phyloP scores from a whole-genome alignment of 495 filamentous ascomycete species.

The Barbatosphaeria neglecta region DNA sequence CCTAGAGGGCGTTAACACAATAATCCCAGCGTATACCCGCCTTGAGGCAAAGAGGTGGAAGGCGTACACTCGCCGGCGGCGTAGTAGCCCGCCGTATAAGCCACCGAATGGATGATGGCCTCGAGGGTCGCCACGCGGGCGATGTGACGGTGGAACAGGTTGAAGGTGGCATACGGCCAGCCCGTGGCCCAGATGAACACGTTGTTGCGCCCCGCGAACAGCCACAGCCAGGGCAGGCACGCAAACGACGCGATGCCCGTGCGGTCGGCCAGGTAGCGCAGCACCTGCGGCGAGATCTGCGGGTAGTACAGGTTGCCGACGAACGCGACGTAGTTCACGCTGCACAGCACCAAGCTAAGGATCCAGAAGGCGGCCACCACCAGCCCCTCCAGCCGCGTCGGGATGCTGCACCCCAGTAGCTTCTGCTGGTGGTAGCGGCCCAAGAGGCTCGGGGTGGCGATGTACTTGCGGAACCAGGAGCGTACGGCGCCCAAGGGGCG shows the following conservation, averaged over 20 bases:
- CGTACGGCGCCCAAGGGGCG: not conserved
- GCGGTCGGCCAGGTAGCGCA: slow-evolving; percentile 24
- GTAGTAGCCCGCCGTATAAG: slow-evolving; percentile 12
- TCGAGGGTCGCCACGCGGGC: slow-evolving; percentile 24
- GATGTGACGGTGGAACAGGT: slow-evolving; percentile 31
- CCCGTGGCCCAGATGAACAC: slow-evolving; percentile 30
- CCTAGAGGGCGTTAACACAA: not conserved
- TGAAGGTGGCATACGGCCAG: slow-evolving; percentile 29
- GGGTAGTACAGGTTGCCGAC: slow-evolving; percentile 1
- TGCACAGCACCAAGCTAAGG: slow-evolving; percentile 24
- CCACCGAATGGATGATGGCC: slow-evolving; percentile 21
- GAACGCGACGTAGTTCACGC: slow-evolving; percentile 24
- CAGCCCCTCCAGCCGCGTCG: slow-evolving; percentile 17
- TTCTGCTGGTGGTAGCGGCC: not conserved
- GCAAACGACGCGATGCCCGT: slow-evolving; percentile 22
- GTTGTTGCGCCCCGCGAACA: slow-evolving; percentile 31
- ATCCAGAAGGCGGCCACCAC: slow-evolving; percentile 28
- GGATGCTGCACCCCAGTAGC: not conserved
- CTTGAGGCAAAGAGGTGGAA: not conserved
- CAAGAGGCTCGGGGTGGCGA: not conserved
- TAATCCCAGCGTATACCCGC: slow-evolving; percentile 5
- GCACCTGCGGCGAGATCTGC: slow-evolving; percentile 1
- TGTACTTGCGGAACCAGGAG: not conserved
- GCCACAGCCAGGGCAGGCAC: slow-evolving; percentile 19
- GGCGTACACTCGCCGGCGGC: not conserved